phyloP scores from a whole-genome alignment of 176 grass and related monocot genomes.

The Hordeum marinum region DNA sequence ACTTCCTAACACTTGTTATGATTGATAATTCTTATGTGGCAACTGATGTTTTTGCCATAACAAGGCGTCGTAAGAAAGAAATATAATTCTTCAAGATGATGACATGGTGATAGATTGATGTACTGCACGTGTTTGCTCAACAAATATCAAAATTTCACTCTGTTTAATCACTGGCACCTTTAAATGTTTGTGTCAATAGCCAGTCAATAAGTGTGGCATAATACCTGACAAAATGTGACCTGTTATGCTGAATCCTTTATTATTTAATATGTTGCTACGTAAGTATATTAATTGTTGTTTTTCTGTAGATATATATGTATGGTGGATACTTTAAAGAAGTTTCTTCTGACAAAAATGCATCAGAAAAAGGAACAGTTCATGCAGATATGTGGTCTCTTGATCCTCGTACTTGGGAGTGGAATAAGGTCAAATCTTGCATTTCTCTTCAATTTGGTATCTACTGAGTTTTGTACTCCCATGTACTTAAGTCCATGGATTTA shows the following conservation, averaged over 20 bases:
- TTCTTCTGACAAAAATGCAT: slow-evolving; percentile 66
- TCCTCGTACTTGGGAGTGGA: slow-evolving; percentile 97
- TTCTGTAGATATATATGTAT: slow-evolving; percentile 84
- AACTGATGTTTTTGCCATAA: not conserved
- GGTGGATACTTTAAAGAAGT: slow-evolving; percentile 98
- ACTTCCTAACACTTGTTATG: no score
- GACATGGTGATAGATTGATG: slow-evolving; percentile 7
- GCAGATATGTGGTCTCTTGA: slow-evolving; percentile 96
- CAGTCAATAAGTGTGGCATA: not conserved
- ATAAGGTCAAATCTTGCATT: slow-evolving; percentile 60
- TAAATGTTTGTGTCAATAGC: not conserved
- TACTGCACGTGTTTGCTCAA: not conserved
- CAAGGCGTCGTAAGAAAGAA: not conserved
- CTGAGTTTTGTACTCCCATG: slow-evolving; percentile 9
- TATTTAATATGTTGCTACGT: not conserved
- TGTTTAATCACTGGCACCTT: not conserved
- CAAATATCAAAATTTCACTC: not conserved
- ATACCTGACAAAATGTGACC: not conserved
- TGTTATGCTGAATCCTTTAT: not conserved
- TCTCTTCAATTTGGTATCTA: slow-evolving; percentile 8
- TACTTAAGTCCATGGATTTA: not conserved
- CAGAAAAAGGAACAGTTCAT: slow-evolving; percentile 97
- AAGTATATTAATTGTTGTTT: slow-evolving; percentile 2
- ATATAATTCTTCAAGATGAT: not conserved
- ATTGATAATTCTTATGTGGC: slow-evolving; percentile 3